Conservation (phyloP, 1,139 yeast species). For the Blastobotrys niveus region DNA sequence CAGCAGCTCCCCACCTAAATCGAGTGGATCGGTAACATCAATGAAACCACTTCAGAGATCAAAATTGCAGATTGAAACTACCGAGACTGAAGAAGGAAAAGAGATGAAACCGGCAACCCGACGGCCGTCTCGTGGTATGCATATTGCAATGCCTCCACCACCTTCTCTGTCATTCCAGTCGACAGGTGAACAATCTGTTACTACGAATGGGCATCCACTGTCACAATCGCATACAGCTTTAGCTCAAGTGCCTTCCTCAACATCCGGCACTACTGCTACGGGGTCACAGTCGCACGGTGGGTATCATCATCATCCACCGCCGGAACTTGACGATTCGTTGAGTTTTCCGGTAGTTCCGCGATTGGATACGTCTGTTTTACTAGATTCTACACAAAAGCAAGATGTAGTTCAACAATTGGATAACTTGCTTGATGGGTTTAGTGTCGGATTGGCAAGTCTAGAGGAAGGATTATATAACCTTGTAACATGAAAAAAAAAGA, state of each 20-base stretch:
- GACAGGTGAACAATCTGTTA: not conserved
- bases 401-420: conserved; percentile 29
- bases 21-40: conserved; percentile 3
- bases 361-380: conserved; percentile 29
- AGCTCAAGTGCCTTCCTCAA: no score
- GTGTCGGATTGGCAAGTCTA: conserved; percentile 24
- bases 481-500: conserved; percentile 4
- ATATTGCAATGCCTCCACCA: conserved; percentile 30
- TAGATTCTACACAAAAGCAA: conserved; percentile 32
- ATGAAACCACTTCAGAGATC: conserved; percentile 12
- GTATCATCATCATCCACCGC: not conserved
- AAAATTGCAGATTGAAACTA: conserved; percentile 5
- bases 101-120: no score
- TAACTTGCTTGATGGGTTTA: conserved; percentile 26
- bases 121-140: conserved; percentile 16
- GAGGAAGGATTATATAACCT: conserved; percentile 16
- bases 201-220: no score
- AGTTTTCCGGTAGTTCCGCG: conserved; percentile 23
- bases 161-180: conserved; percentile 12
- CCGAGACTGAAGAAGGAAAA: no score
- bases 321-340: conserved; percentile 7
- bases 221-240: not conserved
- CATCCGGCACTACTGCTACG: no score
- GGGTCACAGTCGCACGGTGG: conserved; percentile 4
- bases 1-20: conserved; percentile 10